A percentile compares a stretch with the other conserved stretches of the same genome.
These are phyloP conservation scores for Dovyalis caffra DNA, from an alignment of 345 rosid genomes.

Conservation along the genomic window DNA sequence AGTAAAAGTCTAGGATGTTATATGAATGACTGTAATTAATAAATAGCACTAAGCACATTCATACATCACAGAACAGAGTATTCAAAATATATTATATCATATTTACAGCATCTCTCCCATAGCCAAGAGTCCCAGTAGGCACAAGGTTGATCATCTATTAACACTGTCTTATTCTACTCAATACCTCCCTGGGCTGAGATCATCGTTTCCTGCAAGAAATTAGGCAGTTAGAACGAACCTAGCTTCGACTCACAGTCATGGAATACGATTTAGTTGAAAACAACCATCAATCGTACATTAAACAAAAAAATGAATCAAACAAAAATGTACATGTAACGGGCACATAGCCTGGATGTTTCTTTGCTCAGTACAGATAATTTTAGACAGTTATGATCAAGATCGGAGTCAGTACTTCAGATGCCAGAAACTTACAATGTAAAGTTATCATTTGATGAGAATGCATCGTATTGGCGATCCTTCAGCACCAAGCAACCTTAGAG, in stretches of 20 bases:
- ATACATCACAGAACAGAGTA: neutral
- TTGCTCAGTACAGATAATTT: neutral
- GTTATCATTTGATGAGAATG: constrained; percentile 40
- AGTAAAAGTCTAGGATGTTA: too few species aligned
- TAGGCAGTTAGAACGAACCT: neutral
- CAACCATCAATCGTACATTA: too few species aligned
- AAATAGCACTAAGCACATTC: neutral
- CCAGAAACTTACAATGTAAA: neutral
- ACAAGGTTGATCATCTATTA: too few species aligned
- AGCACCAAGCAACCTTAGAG: constrained; percentile 37
- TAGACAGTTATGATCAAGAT: neutral
- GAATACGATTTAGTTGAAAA: neutral
- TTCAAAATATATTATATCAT: neutral
- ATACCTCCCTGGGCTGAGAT: neutral
- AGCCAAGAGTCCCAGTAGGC: too few species aligned
- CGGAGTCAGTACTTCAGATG: neutral
- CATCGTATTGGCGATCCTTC: constrained; percentile 47
- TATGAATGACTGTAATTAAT: too few species aligned
- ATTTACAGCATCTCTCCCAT: neutral
- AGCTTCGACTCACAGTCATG: neutral
- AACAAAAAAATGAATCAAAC: neutral
- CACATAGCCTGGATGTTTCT: neutral
- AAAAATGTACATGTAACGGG: neutral
- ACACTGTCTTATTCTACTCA: neutral
- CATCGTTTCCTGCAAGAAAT: neutral